phyloP scores from a whole-genome alignment of 805 yeast species.

The Ogataea pignaliae region DNA sequence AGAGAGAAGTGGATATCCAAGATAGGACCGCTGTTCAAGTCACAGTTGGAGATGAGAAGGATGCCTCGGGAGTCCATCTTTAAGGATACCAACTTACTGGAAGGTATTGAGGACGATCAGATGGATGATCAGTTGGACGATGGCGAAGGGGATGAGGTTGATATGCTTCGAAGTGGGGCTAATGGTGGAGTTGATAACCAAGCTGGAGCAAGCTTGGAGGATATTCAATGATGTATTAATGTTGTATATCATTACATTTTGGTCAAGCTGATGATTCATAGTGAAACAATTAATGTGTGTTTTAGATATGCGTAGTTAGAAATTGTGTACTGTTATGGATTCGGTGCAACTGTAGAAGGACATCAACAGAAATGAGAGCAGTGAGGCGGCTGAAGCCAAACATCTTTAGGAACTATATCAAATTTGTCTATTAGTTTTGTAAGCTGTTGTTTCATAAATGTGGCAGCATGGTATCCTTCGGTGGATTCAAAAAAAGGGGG shows the following conservation, averaged over 20 bases:
- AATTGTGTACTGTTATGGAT: background rate
- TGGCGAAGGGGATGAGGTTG: conserved; percentile 10
- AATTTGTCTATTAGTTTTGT: too few relatives aligned
- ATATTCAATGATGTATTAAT: conserved; percentile 3
- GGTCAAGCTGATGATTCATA: too few relatives aligned
- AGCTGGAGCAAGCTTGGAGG: conserved; percentile 14
- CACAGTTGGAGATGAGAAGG: conserved; percentile 66
- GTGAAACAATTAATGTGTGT: too few relatives aligned
- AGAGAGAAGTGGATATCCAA: conserved; percentile 82
- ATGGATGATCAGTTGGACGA: conserved; percentile 19
- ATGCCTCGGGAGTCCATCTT: conserved; percentile 66
- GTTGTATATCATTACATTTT: background rate
- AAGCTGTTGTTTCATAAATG: too few relatives aligned
- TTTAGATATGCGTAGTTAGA: too few relatives aligned
- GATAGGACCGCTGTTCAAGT: conserved; percentile 80
- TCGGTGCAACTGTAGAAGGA: background rate
- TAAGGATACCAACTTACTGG: conserved; percentile 23
- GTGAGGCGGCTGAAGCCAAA: too few relatives aligned
- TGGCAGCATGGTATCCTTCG: too few relatives aligned
- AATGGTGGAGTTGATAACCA: conserved; percentile 11
- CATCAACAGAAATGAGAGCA: too few relatives aligned
- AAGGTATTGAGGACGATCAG: conserved; percentile 17
- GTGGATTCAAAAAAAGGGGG: too few relatives aligned
- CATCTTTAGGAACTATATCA: too few relatives aligned
- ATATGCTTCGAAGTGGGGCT: conserved; percentile 10